Base-by-base conservation (phyloP, 108 stramenopile species). In the Conticribra weissflogii region DNA sequence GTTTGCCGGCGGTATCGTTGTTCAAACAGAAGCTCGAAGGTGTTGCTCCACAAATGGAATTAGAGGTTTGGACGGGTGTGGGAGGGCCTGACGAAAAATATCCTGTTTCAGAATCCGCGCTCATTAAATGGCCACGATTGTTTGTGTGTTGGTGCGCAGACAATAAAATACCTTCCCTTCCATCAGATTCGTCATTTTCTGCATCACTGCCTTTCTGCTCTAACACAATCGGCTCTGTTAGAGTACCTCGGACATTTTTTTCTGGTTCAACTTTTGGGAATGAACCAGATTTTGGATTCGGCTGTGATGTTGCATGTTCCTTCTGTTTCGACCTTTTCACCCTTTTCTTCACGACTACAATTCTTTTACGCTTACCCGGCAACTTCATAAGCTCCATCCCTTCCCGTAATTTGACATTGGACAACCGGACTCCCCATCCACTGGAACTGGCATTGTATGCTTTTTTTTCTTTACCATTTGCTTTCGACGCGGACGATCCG, bases 371-470 rank as follows among this genome's bases (percentile, higher is more conserved):
- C 45, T 79, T 85, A 34, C 91, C 91, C 0, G 91, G 91, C 59
- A 93, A 61, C 44, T 81, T 74, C 76, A 88, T 75, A 18, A 93
- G 63, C 61, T 88, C 75, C 53, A 88, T 86, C 44, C 91, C 91
- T 52, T 88, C 86, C 17, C 91, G 83, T 54, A 93, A 69, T 72
- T 86, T 82, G 27, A 93, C 91, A 76, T 93, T 93, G 31, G 78
- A 87, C 5, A 93, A 68, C 50, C 87, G 79, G 7, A 93, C 88
- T 31, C 88, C 91, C 91, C 91, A 93, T 44, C 91, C 91, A 51
- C 78, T 63, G 54, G 63, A 54, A 19, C 72, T 54, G 47, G 58
- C 64, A 33, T 8, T 17, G 44, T 47, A n/a, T n/a, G n/a, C n/a
- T n/a, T n/a, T n/a, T 41, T 34, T 16, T 47, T 55, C 9, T 31